Evolutionary conservation across 2,329 filamentous ascomycete genomes (phyloP).

Genomic region (Aspergillus phoenicis): DNA sequence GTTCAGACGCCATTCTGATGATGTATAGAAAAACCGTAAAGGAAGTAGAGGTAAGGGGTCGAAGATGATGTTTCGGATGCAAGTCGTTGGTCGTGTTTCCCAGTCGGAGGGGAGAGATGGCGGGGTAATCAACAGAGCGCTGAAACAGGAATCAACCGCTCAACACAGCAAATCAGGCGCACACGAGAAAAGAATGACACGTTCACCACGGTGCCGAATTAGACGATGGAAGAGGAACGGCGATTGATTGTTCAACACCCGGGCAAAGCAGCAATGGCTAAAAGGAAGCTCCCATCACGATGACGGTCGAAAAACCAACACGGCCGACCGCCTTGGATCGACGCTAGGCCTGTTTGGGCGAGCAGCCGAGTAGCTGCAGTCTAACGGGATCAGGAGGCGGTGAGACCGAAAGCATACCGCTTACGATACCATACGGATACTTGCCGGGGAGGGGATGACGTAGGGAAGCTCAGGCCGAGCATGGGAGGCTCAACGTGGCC

Average conservation of each 20-base stretch:
- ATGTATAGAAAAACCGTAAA: not conserved
- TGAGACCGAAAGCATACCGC: not conserved
- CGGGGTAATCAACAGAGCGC: conserved; percentile 8
- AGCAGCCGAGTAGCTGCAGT: conserved; percentile 3
- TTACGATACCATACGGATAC: conserved; percentile 3
- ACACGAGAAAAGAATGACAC: conserved; percentile 12
- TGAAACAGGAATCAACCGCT: not conserved
- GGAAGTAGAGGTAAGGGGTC: not conserved
- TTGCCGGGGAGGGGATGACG: conserved; percentile 9
- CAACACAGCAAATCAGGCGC: conserved; percentile 5
- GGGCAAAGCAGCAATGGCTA: not conserved
- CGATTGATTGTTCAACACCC: not conserved
- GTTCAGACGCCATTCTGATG: conserved; percentile 43
- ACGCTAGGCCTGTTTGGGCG: conserved; percentile 19
- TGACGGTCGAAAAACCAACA: conserved; percentile 25
- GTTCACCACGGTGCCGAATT: not conserved
- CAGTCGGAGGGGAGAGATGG: not conserved
- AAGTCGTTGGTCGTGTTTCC: conserved; percentile 4
- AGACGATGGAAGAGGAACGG: not conserved
- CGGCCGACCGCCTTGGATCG: conserved; percentile 6
- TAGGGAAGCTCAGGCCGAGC: not conserved
- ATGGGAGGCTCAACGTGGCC: conserved; percentile 18
- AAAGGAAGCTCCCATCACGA: not conserved
- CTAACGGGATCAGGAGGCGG: conserved; percentile 18
- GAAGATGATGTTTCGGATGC: not conserved